phyloP scores from a whole-genome alignment of 208 protist species.

The Phytomonas francai region DNA sequence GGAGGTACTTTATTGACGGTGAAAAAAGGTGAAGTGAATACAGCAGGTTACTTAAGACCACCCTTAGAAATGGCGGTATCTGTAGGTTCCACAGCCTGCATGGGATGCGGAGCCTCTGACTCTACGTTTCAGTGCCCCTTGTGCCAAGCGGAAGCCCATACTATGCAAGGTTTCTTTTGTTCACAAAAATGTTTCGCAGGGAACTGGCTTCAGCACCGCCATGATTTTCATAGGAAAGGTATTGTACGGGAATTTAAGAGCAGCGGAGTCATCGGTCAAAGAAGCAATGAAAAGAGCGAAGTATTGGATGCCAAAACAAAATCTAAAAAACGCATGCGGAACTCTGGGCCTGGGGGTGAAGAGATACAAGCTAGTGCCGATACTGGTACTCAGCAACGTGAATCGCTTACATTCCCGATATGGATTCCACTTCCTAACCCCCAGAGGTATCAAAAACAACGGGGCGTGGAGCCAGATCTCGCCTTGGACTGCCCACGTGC shows the following conservation, averaged over 20 bases:
- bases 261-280: not conserved
- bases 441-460: constrained; percentile 9
- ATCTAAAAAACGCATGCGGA: constrained; percentile 17
- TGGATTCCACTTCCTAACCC: constrained; percentile 35
- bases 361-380: not conserved
- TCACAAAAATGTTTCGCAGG: constrained; percentile 73
- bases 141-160: constrained; percentile 59
- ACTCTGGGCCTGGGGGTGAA: constrained; percentile 1
- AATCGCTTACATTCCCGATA: constrained; percentile 2
- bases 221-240: constrained; percentile 57
- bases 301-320: constrained; percentile 3
- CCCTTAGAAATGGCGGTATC: not conserved
- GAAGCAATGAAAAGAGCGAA: constrained; percentile 6
- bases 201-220: constrained; percentile 70
- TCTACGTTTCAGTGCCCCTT: constrained; percentile 75
- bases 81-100: constrained; percentile 17
- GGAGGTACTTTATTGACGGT: not conserved
- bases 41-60: not conserved
- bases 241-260: constrained; percentile 43
- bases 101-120: constrained; percentile 44
- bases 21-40: not conserved
- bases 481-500: constrained; percentile 25
- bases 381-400: not conserved
- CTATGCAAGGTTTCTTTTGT: constrained; percentile 74
- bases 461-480: constrained; percentile 30